Conservation (phyloP, 257 asterid genomes). For the Solanum chiquidenum region DNA sequence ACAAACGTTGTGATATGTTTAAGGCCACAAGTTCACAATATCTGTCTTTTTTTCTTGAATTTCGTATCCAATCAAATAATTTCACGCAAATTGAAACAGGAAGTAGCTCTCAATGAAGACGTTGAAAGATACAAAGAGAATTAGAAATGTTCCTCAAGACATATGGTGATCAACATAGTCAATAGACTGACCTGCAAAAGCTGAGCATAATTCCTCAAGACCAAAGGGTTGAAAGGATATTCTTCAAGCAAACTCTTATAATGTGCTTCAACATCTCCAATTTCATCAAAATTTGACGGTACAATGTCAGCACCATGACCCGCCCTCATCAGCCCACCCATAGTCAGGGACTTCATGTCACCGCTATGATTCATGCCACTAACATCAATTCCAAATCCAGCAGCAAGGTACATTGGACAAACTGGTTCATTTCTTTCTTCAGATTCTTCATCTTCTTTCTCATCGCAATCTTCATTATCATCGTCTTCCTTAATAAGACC, state of each 20-base stretch:
- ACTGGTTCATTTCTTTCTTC: constrained; percentile 1
- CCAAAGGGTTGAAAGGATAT: constrained; percentile 48
- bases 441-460: constrained; percentile 5
- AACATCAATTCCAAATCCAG: constrained; percentile 1
- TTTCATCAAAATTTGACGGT: constrained; percentile 4
- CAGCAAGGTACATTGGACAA: constrained; percentile 4
- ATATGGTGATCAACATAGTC: background rate
- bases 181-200: constrained; percentile 47
- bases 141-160: background rate
- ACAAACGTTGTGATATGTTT: background rate
- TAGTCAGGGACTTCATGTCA: background rate
- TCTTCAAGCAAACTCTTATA: constrained; percentile 20
- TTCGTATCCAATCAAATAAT: background rate
- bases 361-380: background rate
- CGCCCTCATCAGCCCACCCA: background rate
- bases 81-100: background rate
- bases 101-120: background rate
- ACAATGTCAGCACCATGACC: background rate
- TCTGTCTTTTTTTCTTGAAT: too few species aligned
- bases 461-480: constrained; percentile 8
- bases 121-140: background rate
- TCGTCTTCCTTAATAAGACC: constrained; percentile 35
- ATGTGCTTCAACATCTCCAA: constrained; percentile 23
- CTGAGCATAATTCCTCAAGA: constrained; percentile 53
- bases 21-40: background rate